Evolutionary conservation across 2,329 filamentous ascomycete genomes (phyloP), one percentile per base, ranked within the genome.

Genomic region (Aspergillus novoparasiticus): DNA sequence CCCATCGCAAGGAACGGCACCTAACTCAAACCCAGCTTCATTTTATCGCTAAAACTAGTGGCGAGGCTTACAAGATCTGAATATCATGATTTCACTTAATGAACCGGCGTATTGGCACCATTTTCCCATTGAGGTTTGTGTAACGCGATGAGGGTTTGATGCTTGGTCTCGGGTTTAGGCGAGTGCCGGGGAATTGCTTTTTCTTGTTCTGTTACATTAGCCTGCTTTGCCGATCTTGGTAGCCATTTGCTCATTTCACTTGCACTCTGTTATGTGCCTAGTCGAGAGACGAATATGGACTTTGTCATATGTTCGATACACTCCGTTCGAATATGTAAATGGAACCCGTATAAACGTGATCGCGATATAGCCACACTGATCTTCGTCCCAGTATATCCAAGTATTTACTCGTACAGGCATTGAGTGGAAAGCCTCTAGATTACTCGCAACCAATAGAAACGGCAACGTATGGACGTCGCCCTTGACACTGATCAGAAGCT

Each of bases 1-100:
- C 43, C 71, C 73, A n/a, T 54, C 74, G n/a, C 72, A 73, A 60
- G 69, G 71, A 23, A 71, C 71, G 19, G 66, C 69, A 34, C 61
- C 73, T 30, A 72, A 69, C 54, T 69, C 75, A 34, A 80, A 80
- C 62, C 78, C 78, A 8, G 73, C 73, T 57, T 75, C 76, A 3
- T 80, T 73, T 60, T 80, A 80, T 63, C 74, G 75, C 67, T 79
- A 71, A 68, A 62, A 26, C 36, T 57, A 51, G n/a, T 21, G 34
- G 16, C 32, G 14, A 12, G 23, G 30, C 10, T 23, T 50, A 23
- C 21, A 45, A 39, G 59, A 36, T 23, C 36, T n/a, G 12, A 39
- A 26, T 11, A 45, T 21, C 23, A 57, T 57, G 16, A 43, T 32
- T n/a, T 28, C n/a, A 39, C 50, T 23, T 53, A 41, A 21, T 45